Evolutionary conservation across 2,329 filamentous ascomycete genomes (phyloP).

Genomic region (Ceratocystis cacaofunesta): DNA sequence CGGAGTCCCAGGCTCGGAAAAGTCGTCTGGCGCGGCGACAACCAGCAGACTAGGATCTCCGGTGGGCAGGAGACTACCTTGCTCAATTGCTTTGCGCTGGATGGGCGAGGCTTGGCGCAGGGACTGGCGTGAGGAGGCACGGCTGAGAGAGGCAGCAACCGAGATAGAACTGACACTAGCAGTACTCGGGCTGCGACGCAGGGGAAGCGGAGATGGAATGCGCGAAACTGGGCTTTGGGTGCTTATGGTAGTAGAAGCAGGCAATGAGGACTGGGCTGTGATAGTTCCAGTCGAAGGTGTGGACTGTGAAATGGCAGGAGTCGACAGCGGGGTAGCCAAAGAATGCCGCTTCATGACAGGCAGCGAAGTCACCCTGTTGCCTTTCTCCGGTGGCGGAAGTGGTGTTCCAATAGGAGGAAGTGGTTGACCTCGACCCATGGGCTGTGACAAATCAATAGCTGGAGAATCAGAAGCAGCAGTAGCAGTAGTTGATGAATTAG

Average conservation of each 20-base stretch:
- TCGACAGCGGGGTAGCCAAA: background rate
- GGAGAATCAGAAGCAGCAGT: background rate
- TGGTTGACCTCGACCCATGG: conserved; percentile 70
- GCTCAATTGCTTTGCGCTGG: conserved; percentile 10
- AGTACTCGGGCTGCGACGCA: conserved; percentile 11
- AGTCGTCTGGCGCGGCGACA: conserved; percentile 47
- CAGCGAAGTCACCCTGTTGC: conserved; percentile 41
- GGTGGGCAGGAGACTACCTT: conserved; percentile 13
- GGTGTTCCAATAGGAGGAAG: conserved; percentile 69
- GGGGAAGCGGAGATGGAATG: conserved; percentile 11
- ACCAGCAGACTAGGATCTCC: conserved; percentile 36
- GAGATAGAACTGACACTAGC: conserved; percentile 7
- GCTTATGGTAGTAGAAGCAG: conserved; percentile 17
- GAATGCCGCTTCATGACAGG: conserved; percentile 48
- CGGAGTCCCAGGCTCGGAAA: conserved; percentile 42
- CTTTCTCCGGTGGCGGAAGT: conserved; percentile 52
- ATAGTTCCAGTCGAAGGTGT: background rate
- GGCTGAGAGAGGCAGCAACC: conserved; percentile 7
- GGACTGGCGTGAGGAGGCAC: conserved; percentile 13
- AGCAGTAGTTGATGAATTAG: conserved; percentile 10
- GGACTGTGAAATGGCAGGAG: background rate
- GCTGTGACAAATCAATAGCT: conserved; percentile 40
- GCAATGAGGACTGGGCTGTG: conserved; percentile 32
- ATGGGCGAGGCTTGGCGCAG: conserved; percentile 14
- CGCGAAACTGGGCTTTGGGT: conserved; percentile 2